Evolutionary conservation across 768 basidiomycete genomes (phyloP).

Genomic region (Xerocomellus chrysenteron): DNA sequence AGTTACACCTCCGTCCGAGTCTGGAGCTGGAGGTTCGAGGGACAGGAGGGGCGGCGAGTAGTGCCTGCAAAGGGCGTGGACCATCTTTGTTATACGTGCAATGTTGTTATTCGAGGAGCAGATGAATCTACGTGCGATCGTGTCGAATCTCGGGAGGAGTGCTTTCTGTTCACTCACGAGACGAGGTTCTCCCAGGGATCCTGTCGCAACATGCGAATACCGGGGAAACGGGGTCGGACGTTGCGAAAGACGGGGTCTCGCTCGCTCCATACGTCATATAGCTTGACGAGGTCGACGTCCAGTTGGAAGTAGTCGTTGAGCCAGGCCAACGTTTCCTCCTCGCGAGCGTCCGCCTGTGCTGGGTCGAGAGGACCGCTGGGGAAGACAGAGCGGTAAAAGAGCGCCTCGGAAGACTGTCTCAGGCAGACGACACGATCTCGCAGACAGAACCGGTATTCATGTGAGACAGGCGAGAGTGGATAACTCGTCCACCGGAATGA

Average conservation of each 20-base stretch:
- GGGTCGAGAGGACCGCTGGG: conserved; percentile 42
- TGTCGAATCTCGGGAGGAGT: conserved; percentile 7
- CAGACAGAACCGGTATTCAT: conserved; percentile 80
- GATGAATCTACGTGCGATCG: conserved; percentile 67
- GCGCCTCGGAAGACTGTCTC: conserved; percentile 60
- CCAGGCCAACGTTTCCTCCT: conserved; percentile 72
- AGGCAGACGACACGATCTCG: conserved; percentile 83
- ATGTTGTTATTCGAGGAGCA: conserved; percentile 99
- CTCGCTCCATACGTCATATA: conserved; percentile 76
- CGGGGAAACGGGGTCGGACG: conserved; percentile 63
- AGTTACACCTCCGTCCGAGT: conserved; percentile 29
- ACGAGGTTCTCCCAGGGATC: conserved; percentile 96
- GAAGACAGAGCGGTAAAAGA: conserved; percentile 73
- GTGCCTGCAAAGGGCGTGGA: conserved; percentile 74
- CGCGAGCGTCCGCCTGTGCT: conserved; percentile 35
- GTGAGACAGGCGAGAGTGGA: conserved; percentile 28
- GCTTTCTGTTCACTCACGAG: conserved; percentile 58
- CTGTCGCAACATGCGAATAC: conserved; percentile 86
- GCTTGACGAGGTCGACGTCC: conserved; percentile 60
- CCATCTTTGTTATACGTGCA: conserved; percentile 89
- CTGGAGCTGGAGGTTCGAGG: conserved; percentile 32
- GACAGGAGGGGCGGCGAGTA: conserved; percentile 72
- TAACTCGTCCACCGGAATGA: conserved; percentile 78
- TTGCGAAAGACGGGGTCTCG: conserved; percentile 74
- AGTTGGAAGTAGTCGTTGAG: conserved; percentile 89